Evolutionary conservation across 257 asterid species (phyloP).

Genomic region (Lycium barbarum): DNA sequence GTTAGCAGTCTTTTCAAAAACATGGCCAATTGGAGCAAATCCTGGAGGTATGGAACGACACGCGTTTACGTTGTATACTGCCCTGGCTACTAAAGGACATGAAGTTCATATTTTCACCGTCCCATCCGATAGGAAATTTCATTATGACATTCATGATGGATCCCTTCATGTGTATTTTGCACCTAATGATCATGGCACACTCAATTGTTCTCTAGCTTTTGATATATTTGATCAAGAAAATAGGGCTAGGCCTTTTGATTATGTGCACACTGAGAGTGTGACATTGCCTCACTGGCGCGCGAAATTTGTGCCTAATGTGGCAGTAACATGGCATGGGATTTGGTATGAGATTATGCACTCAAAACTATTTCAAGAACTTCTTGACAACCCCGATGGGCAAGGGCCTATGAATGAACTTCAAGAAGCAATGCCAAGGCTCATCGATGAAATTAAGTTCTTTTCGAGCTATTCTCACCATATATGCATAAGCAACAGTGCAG

Average conservation of each 20-base stretch:
- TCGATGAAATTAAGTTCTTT: conserved; percentile 36
- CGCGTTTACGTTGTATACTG: conserved; percentile 33
- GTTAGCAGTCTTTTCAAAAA: conserved; percentile 38
- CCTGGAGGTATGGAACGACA: conserved; percentile 48
- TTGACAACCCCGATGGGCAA: neutral
- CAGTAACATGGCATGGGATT: conserved; percentile 44
- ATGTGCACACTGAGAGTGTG: conserved; percentile 35
- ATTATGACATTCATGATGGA: conserved; percentile 21
- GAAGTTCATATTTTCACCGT: conserved; percentile 39
- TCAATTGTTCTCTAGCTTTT: conserved; percentile 33
- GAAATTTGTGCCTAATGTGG: conserved; percentile 37
- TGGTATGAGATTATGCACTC: conserved; percentile 47
- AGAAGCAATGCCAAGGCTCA: conserved; percentile 40
- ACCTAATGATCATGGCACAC: conserved; percentile 34
- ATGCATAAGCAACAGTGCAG: conserved; percentile 39
- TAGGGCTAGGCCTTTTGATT: conserved; percentile 24
- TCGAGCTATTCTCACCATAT: conserved; percentile 35
- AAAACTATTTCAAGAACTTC: conserved; percentile 35
- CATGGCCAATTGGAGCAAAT: conserved; percentile 41
- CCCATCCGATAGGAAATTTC: conserved; percentile 34
- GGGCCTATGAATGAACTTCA: conserved; percentile 36
- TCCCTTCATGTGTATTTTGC: conserved; percentile 38
- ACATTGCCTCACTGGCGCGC: conserved; percentile 40
- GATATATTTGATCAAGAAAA: conserved; percentile 34
- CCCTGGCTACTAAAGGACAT: conserved; percentile 37